Conservation (phyloP, 257 asterid genomes). For the Henckelia pumila region DNA sequence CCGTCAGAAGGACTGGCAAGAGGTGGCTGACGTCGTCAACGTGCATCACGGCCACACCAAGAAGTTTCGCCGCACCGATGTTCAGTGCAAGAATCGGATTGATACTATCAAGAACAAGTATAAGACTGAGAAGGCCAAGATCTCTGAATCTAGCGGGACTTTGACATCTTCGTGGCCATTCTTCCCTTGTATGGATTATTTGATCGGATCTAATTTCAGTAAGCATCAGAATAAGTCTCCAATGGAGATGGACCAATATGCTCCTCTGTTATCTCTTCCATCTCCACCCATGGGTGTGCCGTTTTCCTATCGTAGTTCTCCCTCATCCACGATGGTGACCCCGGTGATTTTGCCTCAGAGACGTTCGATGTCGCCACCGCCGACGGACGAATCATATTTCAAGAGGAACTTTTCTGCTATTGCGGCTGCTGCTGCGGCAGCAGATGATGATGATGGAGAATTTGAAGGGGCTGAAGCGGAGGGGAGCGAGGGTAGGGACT, state of each 20-base stretch:
- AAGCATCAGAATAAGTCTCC: constrained; percentile 33
- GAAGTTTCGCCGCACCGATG: constrained; percentile 66
- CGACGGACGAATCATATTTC: constrained; percentile 40
- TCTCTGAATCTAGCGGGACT: constrained; percentile 42
- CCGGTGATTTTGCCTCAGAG: constrained; percentile 50
- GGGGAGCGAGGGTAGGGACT: constrained; percentile 27
- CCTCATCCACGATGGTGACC: constrained; percentile 32
- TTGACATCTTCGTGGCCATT: constrained; percentile 59
- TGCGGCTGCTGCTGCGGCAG: constrained; percentile 66
- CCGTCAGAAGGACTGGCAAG: constrained; percentile 87
- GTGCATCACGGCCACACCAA: constrained; percentile 52
- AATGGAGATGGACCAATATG: constrained; percentile 23
- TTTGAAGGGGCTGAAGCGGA: constrained; percentile 38
- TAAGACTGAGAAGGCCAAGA: constrained; percentile 82
- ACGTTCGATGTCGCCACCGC: constrained; percentile 38
- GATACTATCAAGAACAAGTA: constrained; percentile 93
- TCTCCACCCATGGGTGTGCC: constrained; percentile 59
- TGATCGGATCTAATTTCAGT: constrained; percentile 45
- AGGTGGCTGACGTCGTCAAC: constrained; percentile 75
- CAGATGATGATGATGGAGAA: constrained; percentile 39
- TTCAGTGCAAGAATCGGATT: constrained; percentile 91
- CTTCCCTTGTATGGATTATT: constrained; percentile 40
- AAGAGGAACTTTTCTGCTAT: constrained; percentile 66
- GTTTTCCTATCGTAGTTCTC: constrained; percentile 32
- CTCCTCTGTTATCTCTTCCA: constrained; percentile 38